Conservation (phyloP, 1,284 basidiomycete species). For the Testicularia cyperi region DNA sequence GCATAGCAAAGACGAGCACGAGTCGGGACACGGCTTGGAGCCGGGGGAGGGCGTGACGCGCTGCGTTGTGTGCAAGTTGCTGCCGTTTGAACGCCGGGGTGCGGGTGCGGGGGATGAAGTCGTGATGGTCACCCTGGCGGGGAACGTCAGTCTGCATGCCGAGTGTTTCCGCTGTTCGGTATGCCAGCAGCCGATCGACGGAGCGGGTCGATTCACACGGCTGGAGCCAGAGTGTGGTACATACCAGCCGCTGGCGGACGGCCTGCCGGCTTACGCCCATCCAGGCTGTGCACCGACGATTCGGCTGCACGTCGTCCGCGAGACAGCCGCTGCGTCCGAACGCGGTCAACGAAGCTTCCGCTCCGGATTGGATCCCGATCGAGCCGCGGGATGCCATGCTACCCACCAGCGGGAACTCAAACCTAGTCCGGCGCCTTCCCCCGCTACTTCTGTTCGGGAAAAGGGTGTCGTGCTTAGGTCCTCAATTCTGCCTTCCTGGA, state of each 20-base stretch:
- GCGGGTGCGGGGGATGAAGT: slow-evolving; percentile 7
- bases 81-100: slow-evolving; percentile 33
- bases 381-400: slow-evolving; percentile 9
- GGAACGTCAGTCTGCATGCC: slow-evolving; percentile 27
- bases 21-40: slow-evolving; percentile 3
- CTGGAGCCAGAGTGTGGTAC: slow-evolving; percentile 2
- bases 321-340: not conserved
- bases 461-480: not conserved
- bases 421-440: slow-evolving; percentile 17
- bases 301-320: slow-evolving; percentile 4
- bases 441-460: slow-evolving; percentile 8
- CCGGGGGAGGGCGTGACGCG: slow-evolving; percentile 5
- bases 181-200: slow-evolving; percentile 31
- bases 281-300: slow-evolving; percentile 17
- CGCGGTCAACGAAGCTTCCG: not conserved
- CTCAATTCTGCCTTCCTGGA: not conserved
- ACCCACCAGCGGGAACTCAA: slow-evolving; percentile 34
- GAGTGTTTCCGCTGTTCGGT: slow-evolving; percentile 43
- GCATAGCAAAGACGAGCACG: not conserved
- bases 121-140: slow-evolving; percentile 32
- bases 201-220: slow-evolving; percentile 26
- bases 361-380: not conserved
- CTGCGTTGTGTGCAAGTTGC: slow-evolving; percentile 20
- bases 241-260: not conserved
- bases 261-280: slow-evolving; percentile 14